phyloP scores from a whole-genome alignment of 2,329 filamentous ascomycete species.

The Botrytis medusae region DNA sequence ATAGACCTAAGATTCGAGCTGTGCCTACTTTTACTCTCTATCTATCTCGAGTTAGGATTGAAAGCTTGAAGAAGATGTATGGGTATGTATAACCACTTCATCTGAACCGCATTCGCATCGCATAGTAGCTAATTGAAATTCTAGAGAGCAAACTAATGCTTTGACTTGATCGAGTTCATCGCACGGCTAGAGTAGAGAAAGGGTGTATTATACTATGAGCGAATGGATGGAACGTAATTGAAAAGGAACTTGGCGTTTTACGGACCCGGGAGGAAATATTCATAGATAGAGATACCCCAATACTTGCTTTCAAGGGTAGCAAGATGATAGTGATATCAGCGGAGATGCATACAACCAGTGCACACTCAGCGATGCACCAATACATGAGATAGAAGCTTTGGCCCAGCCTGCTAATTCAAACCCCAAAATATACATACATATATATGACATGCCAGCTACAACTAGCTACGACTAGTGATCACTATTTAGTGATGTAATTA shows the following conservation, averaged over 20 bases:
- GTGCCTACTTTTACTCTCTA: conserved; percentile 61
- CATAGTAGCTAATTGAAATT: not conserved
- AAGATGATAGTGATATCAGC: not conserved
- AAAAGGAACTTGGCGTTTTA: conserved; percentile 11
- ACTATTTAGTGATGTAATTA: not conserved
- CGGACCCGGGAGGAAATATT: not conserved
- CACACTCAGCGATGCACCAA: not conserved
- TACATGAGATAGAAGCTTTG: not conserved
- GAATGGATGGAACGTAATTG: not conserved
- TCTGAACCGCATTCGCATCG: not conserved
- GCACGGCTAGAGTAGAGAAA: not conserved
- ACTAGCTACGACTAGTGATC: not conserved
- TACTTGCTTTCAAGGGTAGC: conserved; percentile 12
- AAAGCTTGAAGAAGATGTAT: conserved; percentile 51
- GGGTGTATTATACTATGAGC: not conserved
- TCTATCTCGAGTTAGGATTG: conserved; percentile 54
- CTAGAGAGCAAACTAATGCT: conserved; percentile 41
- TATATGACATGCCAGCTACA: not conserved
- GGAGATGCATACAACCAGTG: not conserved
- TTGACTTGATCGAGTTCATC: conserved; percentile 4
- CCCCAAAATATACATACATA: conserved; percentile 7
- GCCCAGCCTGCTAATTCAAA: not conserved
- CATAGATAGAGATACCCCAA: conserved; percentile 18
- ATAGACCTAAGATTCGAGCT: conserved; percentile 46
- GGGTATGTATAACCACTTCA: conserved; percentile 32